Conservation (phyloP, 2,329 filamentous ascomycete genomes). For the Pyrenophora graminea region DNA sequence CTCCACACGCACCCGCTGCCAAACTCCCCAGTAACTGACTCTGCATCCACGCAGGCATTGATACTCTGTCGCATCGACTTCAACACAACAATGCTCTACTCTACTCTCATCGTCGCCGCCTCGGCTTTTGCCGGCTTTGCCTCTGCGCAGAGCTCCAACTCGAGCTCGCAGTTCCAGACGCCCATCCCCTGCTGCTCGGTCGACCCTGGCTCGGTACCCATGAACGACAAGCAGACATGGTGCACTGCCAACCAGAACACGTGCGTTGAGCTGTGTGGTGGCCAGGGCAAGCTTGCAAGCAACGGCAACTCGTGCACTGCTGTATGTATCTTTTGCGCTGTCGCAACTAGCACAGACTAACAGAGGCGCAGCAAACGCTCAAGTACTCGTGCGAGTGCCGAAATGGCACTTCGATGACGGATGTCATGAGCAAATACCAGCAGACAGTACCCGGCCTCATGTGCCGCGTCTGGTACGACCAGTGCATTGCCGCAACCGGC, state of each 20-base stretch:
- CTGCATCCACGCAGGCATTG: conserved; percentile 39
- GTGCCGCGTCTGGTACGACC: conserved; percentile 57
- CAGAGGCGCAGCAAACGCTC: conserved; percentile 51
- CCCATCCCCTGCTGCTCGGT: conserved; percentile 49
- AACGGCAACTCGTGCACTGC: conserved; percentile 59
- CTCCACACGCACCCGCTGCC: conserved; percentile 11
- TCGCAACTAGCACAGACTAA: conserved; percentile 20
- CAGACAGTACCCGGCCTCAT: conserved; percentile 65
- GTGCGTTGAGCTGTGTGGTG: conserved; percentile 64
- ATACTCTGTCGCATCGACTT: conserved; percentile 37
- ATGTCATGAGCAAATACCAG: conserved; percentile 52
- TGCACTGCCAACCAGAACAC: conserved; percentile 63
- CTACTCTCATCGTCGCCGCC: conserved; percentile 52
- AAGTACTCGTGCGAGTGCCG: conserved; percentile 62
- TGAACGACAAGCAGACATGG: conserved; percentile 53
- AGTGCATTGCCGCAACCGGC: conserved; percentile 48
- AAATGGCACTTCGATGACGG: conserved; percentile 58
- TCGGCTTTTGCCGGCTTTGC: conserved; percentile 52
- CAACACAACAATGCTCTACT: conserved; percentile 54
- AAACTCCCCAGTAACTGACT: conserved; percentile 31
- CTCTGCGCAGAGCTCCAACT: conserved; percentile 52
- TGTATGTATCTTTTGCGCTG: conserved; percentile 51
- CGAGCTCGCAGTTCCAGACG: conserved; percentile 29
- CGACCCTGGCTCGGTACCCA: conserved; percentile 48
- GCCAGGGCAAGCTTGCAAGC: conserved; percentile 45